phyloP scores from a whole-genome alignment of 1,284 basidiomycete species.

The Austropuccinia psidii region DNA sequence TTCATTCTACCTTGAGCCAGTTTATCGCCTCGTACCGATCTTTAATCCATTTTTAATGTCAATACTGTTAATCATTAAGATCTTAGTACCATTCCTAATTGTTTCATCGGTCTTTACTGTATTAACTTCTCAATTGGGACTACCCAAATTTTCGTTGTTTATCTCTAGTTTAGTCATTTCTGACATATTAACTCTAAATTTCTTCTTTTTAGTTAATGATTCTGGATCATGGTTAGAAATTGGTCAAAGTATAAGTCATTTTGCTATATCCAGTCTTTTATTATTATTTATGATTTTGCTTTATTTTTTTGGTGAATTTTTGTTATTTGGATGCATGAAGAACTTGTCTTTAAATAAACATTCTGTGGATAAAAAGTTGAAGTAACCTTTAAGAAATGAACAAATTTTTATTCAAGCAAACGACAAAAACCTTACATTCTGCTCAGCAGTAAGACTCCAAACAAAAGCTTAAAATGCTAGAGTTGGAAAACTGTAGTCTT shows the following conservation, averaged over 20 bases:
- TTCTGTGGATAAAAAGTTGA: too few species aligned
- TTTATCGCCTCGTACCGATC: slow-evolving; percentile 76
- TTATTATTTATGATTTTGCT: slow-evolving; percentile 60
- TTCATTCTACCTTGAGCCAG: slow-evolving; percentile 83
- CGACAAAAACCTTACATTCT: too few species aligned
- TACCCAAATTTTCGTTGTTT: slow-evolving; percentile 22
- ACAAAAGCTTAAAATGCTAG: too few species aligned
- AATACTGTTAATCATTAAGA: slow-evolving; percentile 63
- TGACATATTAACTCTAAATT: slow-evolving; percentile 66
- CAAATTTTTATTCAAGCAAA: too few species aligned
- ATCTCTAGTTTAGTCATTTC: slow-evolving; percentile 17
- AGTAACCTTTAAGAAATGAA: too few species aligned
- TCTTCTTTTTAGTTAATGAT: slow-evolving; percentile 75
- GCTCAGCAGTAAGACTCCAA: too few species aligned
- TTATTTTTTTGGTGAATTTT: slow-evolving; percentile 31
- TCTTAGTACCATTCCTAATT: slow-evolving; percentile 69
- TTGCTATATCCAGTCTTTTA: slow-evolving; percentile 71
- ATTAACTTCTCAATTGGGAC: slow-evolving; percentile 50
- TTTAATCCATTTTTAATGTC: slow-evolving; percentile 84
- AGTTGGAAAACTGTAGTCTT: too few species aligned
- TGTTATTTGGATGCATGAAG: not conserved
- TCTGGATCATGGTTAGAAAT: slow-evolving; percentile 84
- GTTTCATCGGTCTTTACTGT: slow-evolving; percentile 62
- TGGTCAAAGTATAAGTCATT: slow-evolving; percentile 78
- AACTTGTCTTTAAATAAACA: not conserved